Evolutionary conservation across 1,284 basidiomycete species (phyloP).

Genomic region (Apiotrichum porosum): DNA sequence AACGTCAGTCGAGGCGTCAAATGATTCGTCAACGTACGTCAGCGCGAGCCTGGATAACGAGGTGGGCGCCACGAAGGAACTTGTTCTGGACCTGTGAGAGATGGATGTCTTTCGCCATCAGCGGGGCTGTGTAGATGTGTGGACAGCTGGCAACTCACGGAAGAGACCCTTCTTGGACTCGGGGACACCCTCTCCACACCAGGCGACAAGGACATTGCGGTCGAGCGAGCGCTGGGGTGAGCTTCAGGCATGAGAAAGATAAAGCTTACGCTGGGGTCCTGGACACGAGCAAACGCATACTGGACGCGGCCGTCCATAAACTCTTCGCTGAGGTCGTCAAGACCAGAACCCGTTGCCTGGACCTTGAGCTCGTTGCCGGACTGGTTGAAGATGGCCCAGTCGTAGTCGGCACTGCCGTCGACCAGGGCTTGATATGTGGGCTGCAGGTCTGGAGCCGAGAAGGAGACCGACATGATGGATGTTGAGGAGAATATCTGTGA

Average conservation of each 20-base stretch:
- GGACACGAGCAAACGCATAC: conserved; percentile 85
- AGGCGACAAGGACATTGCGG: conserved; percentile 86
- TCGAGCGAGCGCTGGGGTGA: conserved; percentile 65
- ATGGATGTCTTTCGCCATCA: conserved; percentile 77
- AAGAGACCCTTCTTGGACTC: conserved; percentile 89
- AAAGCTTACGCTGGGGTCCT: conserved; percentile 70
- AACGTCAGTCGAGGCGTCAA: background rate
- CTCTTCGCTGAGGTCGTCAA: conserved; percentile 89
- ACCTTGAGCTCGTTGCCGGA: conserved; percentile 86
- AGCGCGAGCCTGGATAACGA: conserved; percentile 85
- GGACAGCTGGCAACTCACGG: conserved; percentile 47
- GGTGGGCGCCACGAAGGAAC: conserved; percentile 78
- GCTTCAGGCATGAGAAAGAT: background rate
- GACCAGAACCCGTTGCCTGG: conserved; percentile 73
- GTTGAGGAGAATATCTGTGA: background rate
- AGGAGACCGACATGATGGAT: conserved; percentile 42
- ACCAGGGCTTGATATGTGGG: conserved; percentile 77
- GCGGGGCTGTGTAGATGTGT: too few relatives aligned
- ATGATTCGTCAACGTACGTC: conserved; percentile 57
- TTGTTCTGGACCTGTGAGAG: conserved; percentile 68
- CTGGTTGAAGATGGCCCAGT: conserved; percentile 80
- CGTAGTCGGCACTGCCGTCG: conserved; percentile 62
- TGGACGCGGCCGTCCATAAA: conserved; percentile 92
- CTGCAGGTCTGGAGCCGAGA: conserved; percentile 56
- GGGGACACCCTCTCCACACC: conserved; percentile 95